Conservation (phyloP, 805 yeast genomes). For the Debaryomyces maramus region DNA sequence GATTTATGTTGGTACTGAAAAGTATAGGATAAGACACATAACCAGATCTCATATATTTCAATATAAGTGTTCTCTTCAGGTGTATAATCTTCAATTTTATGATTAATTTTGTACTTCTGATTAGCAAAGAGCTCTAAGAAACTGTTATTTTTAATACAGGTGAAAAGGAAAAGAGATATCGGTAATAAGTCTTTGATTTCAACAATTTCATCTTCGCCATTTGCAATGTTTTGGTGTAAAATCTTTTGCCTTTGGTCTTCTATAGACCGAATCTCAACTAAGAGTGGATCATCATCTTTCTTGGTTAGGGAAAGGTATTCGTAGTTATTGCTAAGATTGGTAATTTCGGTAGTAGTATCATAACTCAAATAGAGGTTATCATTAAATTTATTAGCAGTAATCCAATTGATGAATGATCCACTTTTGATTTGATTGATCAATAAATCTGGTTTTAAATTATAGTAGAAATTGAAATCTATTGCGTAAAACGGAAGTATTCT, state of each 20-base stretch:
- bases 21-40: constrained; percentile 38
- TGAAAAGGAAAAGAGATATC: constrained; percentile 13
- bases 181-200: constrained; percentile 20
- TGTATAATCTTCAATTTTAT: constrained; percentile 15
- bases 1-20: constrained; percentile 39
- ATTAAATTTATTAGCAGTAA: constrained; percentile 22
- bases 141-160: constrained; percentile 15
- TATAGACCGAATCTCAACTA: constrained; percentile 15
- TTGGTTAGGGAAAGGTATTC: constrained; percentile 11
- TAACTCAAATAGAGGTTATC: constrained; percentile 18
- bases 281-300: constrained; percentile 14
- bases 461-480: constrained; percentile 22
- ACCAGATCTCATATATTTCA: constrained; percentile 30
- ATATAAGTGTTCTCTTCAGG: constrained; percentile 13
- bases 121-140: constrained; percentile 16
- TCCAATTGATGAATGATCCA: constrained; percentile 34
- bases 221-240: constrained; percentile 6
- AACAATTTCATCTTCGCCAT: constrained; percentile 10
- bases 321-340: constrained; percentile 14
- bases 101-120: constrained; percentile 10
- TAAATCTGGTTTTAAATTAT: constrained; percentile 22
- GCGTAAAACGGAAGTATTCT: constrained; percentile 24
- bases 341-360: constrained; percentile 16
- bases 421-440: constrained; percentile 20
- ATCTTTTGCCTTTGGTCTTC: constrained; percentile 13